Percentiles rank a stretch among this genome's conserved stretches.
phyloP scores from a whole-genome alignment of 2,329 filamentous ascomycete genomes.

The Fusarium hainanense region DNA sequence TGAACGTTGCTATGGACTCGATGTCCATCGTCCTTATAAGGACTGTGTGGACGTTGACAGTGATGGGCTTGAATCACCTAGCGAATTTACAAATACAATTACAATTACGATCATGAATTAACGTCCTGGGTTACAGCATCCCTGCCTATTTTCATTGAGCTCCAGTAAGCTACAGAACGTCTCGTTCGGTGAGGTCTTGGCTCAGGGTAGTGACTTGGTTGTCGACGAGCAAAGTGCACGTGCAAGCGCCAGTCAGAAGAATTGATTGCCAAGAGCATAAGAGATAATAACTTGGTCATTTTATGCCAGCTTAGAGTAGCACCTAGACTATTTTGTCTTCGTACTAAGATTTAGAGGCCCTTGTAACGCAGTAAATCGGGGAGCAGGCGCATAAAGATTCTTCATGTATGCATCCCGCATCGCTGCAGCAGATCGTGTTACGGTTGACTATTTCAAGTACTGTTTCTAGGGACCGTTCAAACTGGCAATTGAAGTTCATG shows the following conservation, averaged over 20 bases:
- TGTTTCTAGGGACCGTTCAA: not conserved
- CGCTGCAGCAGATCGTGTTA: not conserved
- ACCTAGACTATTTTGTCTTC: too few relatives aligned
- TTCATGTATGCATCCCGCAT: too few relatives aligned
- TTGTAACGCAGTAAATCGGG: too few relatives aligned
- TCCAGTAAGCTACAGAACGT: not conserved
- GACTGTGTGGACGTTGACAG: constrained; percentile 10
- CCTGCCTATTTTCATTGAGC: not conserved
- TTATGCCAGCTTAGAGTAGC: too few relatives aligned
- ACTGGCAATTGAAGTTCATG: not conserved
- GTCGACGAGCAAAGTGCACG: not conserved
- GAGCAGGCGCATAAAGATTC: too few relatives aligned
- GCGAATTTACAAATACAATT: constrained; percentile 42
- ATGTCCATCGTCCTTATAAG: not conserved
- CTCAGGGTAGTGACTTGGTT: not conserved
- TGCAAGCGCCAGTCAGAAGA: too few relatives aligned
- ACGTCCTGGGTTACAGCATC: constrained; percentile 34
- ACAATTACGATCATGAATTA: constrained; percentile 45
- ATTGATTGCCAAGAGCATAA: too few relatives aligned
- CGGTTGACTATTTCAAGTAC: not conserved
- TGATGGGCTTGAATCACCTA: constrained; percentile 29
- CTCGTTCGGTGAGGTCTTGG: not conserved
- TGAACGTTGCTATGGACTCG: constrained; percentile 5
- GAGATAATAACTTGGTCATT: too few relatives aligned
- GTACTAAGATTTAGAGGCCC: too few relatives aligned